Conservation (phyloP, 2,329 filamentous ascomycete genomes). For the Botryotinia calthae region DNA sequence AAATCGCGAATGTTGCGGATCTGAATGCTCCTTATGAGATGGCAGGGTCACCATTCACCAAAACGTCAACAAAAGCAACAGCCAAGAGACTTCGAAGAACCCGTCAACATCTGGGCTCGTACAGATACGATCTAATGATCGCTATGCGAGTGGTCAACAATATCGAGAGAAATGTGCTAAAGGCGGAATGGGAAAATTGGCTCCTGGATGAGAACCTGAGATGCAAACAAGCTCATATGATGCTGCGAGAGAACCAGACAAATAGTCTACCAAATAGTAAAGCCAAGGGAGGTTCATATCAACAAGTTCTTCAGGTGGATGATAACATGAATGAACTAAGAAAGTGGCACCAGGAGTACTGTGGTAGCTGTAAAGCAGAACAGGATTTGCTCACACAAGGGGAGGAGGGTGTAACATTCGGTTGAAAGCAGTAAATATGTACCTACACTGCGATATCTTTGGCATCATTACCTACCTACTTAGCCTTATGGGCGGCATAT, state of each 20-base stretch:
- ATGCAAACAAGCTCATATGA: slow-evolving; percentile 61
- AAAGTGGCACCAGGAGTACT: slow-evolving; percentile 60
- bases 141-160: slow-evolving; percentile 87
- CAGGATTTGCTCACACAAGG: slow-evolving; percentile 33
- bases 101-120: slow-evolving; percentile 77
- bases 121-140: slow-evolving; percentile 87
- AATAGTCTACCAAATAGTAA: slow-evolving; percentile 32
- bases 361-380: slow-evolving; percentile 53
- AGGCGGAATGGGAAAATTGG: slow-evolving; percentile 93
- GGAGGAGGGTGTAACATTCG: slow-evolving; percentile 30
- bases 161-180: slow-evolving; percentile 81
- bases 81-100: slow-evolving; percentile 69
- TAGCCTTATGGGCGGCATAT: neutral
- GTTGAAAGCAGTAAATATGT: slow-evolving; percentile 24
- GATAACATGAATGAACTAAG: slow-evolving; percentile 47
- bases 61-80: slow-evolving; percentile 51
- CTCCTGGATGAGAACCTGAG: slow-evolving; percentile 72
- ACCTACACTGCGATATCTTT: slow-evolving; percentile 3
- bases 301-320: slow-evolving; percentile 35
- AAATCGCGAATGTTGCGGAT: slow-evolving; percentile 57
- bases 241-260: slow-evolving; percentile 43
- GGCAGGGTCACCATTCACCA: slow-evolving; percentile 48
- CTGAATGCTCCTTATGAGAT: slow-evolving; percentile 56
- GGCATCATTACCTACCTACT: neutral
- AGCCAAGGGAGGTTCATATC: slow-evolving; percentile 26